These are phyloP conservation scores for Fusarium gaditjirri DNA, from an alignment of 2,329 filamentous ascomycete genomes.

Conservation along the genomic window DNA sequence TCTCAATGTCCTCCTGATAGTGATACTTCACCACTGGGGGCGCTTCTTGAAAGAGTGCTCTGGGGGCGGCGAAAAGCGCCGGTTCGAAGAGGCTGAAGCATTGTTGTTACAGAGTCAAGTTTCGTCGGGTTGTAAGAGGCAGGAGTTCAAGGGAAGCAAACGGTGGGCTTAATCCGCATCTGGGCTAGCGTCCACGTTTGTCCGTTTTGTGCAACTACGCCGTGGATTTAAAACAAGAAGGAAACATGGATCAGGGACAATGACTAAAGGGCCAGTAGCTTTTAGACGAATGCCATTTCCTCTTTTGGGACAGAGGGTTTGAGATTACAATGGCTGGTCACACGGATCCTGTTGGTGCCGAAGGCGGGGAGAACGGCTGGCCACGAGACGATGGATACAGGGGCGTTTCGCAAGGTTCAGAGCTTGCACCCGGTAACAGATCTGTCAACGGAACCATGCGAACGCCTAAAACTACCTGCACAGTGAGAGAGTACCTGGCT, in stretches of 20 bases:
- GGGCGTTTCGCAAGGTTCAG: constrained; percentile 23
- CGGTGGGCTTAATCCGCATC: constrained; percentile 13
- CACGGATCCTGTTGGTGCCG: constrained; percentile 31
- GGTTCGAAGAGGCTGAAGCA: constrained; percentile 53
- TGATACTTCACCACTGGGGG: neutral
- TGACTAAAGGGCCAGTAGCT: constrained; percentile 2
- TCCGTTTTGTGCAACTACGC: constrained; percentile 18
- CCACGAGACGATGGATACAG: constrained; percentile 23
- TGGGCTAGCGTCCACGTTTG: constrained; percentile 13
- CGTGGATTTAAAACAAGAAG: constrained; percentile 36
- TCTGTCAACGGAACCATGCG: constrained; percentile 23
- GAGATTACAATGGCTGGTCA: constrained; percentile 35
- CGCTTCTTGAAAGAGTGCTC: constrained; percentile 11
- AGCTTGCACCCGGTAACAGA: constrained; percentile 26
- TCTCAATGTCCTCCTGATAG: neutral
- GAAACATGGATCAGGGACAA: constrained; percentile 23
- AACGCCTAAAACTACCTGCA: neutral
- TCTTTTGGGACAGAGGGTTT: constrained; percentile 20
- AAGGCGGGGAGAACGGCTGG: constrained; percentile 23
- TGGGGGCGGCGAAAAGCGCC: neutral
- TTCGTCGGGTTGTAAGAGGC: constrained; percentile 51
- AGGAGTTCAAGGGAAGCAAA: constrained; percentile 36
- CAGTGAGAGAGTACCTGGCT: neutral
- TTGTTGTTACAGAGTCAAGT: constrained; percentile 58
- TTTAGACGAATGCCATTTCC: constrained; percentile 9